A percentile compares a stretch with the other conserved stretches of the same genome.
Conservation (phyloP, 225 moss, liverwort and hornwort species). For the Neckera pumila region DNA sequence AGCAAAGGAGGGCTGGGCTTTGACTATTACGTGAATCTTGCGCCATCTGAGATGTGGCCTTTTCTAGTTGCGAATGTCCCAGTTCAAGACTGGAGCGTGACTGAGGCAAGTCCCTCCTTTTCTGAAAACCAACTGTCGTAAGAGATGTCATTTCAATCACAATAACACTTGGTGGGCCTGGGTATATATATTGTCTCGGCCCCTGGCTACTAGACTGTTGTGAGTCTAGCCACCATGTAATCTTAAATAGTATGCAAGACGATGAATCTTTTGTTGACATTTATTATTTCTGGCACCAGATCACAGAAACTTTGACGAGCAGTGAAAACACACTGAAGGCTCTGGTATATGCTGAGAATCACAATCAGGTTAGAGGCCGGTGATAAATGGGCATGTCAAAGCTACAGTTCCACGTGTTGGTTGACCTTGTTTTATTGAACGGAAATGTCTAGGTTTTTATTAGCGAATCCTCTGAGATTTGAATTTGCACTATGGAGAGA, state of each 20-base stretch:
- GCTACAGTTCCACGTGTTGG: neutral
- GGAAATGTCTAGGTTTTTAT: neutral
- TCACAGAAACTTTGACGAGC: conserved; percentile 57
- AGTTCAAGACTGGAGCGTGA: conserved; percentile 78
- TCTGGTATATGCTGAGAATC: conserved; percentile 77
- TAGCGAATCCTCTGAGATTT: neutral
- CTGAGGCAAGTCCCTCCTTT: conserved; percentile 36
- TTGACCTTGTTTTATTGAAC: neutral
- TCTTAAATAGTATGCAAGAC: neutral
- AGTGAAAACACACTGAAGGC: conserved; percentile 33
- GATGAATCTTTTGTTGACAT: conserved; percentile 2
- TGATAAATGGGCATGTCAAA: neutral
- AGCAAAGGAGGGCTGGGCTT: conserved; percentile 89
- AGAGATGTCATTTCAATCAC: neutral
- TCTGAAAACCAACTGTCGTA: neutral
- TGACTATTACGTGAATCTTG: conserved; percentile 75
- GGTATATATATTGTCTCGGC: neutral
- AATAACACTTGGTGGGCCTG: neutral
- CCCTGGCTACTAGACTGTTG: neutral
- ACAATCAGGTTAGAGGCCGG: conserved; percentile 63
- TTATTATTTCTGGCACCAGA: conserved; percentile 32
- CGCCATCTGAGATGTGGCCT: conserved; percentile 89
- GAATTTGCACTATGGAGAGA: neutral
- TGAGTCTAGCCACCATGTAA: neutral
- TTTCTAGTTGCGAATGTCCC: conserved; percentile 58